These are phyloP conservation scores for Trametes maxima DNA, from an alignment of 768 basidiomycete species.

Conservation along the genomic window DNA sequence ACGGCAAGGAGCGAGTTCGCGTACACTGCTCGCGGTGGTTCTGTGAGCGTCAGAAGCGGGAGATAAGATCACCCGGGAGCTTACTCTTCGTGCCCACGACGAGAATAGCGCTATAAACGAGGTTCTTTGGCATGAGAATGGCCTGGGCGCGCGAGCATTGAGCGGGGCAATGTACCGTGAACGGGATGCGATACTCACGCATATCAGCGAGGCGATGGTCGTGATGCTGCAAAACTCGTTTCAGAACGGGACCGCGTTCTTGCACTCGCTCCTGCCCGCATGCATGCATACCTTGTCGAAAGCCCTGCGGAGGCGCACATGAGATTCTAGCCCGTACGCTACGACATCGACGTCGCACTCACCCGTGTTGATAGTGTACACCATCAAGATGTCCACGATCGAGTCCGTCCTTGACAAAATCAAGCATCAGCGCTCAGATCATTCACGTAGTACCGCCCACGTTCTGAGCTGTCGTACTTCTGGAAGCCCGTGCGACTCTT, in stretches of 20 bases:
- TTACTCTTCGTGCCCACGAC: conserved; percentile 6
- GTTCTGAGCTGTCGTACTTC: background rate
- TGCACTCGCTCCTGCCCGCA: too few species aligned
- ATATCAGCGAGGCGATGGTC: too few species aligned
- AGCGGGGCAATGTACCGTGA: too few species aligned
- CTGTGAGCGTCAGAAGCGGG: background rate
- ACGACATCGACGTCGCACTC: too few species aligned
- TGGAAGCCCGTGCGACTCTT: conserved; percentile 10
- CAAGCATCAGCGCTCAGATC: too few species aligned
- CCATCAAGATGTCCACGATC: conserved; percentile 5
- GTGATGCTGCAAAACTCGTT: too few species aligned
- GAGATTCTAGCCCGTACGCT: too few species aligned
- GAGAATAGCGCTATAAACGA: conserved; percentile 6
- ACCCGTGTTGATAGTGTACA: conserved; percentile 9
- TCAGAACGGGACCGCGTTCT: conserved; percentile 1
- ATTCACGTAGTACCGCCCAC: background rate
- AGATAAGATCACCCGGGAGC: background rate
- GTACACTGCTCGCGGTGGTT: background rate
- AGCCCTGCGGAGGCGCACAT: background rate
- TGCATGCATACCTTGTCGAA: conserved; percentile 7
- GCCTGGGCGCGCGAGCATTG: background rate
- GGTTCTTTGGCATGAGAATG: background rate
- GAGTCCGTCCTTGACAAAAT: conserved; percentile 13
- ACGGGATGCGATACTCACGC: background rate
- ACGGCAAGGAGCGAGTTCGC: conserved; percentile 12